Base-by-base conservation (phyloP, 352 stramenopile genomes). In the Salisapilia sapeloensis region DNA sequence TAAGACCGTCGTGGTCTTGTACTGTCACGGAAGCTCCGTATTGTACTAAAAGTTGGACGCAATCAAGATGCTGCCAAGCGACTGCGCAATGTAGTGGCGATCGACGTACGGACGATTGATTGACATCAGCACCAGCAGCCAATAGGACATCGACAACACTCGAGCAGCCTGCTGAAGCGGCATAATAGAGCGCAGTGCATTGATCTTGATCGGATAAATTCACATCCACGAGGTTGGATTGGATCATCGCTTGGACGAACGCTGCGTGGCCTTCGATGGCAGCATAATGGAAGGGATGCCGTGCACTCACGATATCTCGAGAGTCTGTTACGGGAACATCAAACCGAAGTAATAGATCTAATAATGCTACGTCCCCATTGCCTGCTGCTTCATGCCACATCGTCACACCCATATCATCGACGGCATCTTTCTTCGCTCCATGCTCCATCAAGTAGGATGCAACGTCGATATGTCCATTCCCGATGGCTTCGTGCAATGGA, bases 271-370 rank as follows among this genome's bases (percentile, higher is more conserved):
- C 71, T 31, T 86, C 71, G 6, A 86, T 64, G 0, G 69, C 65
- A 0, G 71, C 71, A 39, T 83, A 86, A 37, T 86, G 71, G 51
- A 86, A 83, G 24, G 71, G 64, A 34, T 83, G 66, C 16, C 71
- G 53, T n/a, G 66, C 67, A 57, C 81, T 79, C 15, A 86, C 67
- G 19, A 71, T 76, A 38, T 86, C 71, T 15, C 83, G 31, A 1
- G 53, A 62, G n/a, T n/a, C n/a, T n/a, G n/a, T n/a, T n/a, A n/a
- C n/a, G n/a, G n/a, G n/a, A 3, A 83, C 58, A 2, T 59, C 37
- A 32, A 80, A 42, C 19, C 46, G 29, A 3, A 77, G 43, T 4
- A 86, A 54, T 37, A 86, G 29, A 16, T 81, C 51, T 15, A 86
- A 23, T 51, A 81, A 49, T 2, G 61, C 53, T 2, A 77, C 48